A percentile compares a stretch with the other conserved stretches of the same genome.
phyloP scores from a whole-genome alignment of 2,329 filamentous ascomycete species.

The Aspergillus luchuensis region DNA sequence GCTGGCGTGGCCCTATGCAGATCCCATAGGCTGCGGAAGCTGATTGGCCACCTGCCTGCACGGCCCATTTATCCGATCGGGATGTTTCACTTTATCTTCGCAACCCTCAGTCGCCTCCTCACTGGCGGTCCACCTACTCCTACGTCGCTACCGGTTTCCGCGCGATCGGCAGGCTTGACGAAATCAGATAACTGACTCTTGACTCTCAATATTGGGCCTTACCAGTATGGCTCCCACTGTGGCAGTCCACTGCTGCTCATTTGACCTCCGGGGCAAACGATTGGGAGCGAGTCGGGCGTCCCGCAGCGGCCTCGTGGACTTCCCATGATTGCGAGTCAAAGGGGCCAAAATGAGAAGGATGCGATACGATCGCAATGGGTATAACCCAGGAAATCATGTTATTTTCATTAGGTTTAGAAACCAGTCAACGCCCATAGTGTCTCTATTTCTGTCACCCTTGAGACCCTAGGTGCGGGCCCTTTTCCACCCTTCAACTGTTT shows the following conservation, averaged over 20 bases:
- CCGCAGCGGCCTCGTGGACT: not conserved
- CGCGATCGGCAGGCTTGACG: not conserved
- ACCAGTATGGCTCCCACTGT: not conserved
- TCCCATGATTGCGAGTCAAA: not conserved
- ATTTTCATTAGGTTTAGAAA: not conserved
- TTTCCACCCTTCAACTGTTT: not conserved
- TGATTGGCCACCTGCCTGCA: not conserved
- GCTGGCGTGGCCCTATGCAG: conserved; percentile 8
- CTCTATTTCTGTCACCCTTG: not conserved
- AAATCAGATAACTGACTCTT: not conserved
- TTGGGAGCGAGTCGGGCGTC: not conserved
- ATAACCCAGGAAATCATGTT: not conserved
- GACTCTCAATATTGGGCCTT: not conserved
- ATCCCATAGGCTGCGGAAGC: not conserved
- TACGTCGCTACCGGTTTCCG: not conserved
- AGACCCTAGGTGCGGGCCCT: not conserved
- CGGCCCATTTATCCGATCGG: conserved; percentile 1
- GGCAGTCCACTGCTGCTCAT: not conserved
- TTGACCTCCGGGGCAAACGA: not conserved
- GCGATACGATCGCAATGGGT: not conserved
- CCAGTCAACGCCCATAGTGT: not conserved
- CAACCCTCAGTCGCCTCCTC: not conserved
- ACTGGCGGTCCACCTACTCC: not conserved
- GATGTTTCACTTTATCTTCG: conserved; percentile 10
- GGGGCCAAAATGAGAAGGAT: not conserved